phyloP scores from a whole-genome alignment of 768 basidiomycete species.

The Dioszegia hungarica region DNA sequence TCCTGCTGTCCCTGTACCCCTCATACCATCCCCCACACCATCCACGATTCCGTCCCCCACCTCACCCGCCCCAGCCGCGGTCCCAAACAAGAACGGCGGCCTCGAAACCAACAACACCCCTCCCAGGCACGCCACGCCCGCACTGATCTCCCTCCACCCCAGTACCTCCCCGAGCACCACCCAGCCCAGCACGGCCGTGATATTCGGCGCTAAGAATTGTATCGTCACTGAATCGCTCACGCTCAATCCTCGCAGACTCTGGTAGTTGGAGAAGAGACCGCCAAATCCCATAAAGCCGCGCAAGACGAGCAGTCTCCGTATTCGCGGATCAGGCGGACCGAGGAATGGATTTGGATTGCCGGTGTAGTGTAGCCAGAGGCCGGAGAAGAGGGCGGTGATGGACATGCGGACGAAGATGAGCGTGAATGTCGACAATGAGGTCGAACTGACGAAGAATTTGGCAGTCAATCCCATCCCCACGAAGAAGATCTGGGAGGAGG shows the following conservation, averaged over 20 bases:
- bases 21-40: background rate
- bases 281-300: constrained; percentile 68
- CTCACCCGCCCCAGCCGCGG: constrained; percentile 8
- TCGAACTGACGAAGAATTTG: constrained; percentile 56
- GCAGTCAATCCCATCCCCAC: constrained; percentile 60
- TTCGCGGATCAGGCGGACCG: constrained; percentile 59
- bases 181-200: constrained; percentile 61
- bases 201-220: constrained; percentile 67
- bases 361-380: constrained; percentile 55
- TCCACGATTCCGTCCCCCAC: constrained; percentile 3
- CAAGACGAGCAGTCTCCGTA: constrained; percentile 57
- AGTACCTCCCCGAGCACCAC: constrained; percentile 62
- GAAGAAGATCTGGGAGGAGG: constrained; percentile 59
- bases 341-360: constrained; percentile 59
- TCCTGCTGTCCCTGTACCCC: no score
- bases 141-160: constrained; percentile 57
- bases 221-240: constrained; percentile 74
- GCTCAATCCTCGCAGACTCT: constrained; percentile 40
- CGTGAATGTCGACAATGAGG: constrained; percentile 47
- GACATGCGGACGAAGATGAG: constrained; percentile 61
- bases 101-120: constrained; percentile 79
- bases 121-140: constrained; percentile 63
- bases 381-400: constrained; percentile 57
- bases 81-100: constrained; percentile 72
- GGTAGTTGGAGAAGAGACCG: constrained; percentile 58